phyloP scores from a whole-genome alignment of 2,329 filamentous ascomycete species.

The Pyricularia pennisetigena region DNA sequence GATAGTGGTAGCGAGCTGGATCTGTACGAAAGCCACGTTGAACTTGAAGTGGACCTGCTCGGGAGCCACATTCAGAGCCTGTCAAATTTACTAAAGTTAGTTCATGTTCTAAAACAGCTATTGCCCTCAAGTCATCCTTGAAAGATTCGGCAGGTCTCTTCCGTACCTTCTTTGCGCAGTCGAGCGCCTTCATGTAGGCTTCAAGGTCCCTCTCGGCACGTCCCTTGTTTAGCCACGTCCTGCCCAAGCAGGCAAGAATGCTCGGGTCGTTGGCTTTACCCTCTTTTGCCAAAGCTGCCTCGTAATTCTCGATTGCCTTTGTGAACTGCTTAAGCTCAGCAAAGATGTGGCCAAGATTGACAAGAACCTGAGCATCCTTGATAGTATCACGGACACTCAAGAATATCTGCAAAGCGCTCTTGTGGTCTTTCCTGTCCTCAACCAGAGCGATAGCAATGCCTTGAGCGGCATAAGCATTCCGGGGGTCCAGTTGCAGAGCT shows the following conservation, averaged over 20 bases:
- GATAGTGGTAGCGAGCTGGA: conserved; percentile 79
- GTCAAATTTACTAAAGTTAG: neutral
- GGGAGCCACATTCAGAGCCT: conserved; percentile 69
- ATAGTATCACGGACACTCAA: conserved; percentile 84
- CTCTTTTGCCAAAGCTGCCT: conserved; percentile 71
- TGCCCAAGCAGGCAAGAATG: conserved; percentile 76
- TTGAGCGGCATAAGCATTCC: conserved; percentile 93
- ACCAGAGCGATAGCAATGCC: conserved; percentile 89
- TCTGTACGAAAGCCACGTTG: conserved; percentile 96
- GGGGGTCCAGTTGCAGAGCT: conserved; percentile 84
- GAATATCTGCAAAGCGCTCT: conserved; percentile 75
- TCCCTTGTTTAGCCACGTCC: conserved; percentile 77
- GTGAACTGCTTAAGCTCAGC: conserved; percentile 82
- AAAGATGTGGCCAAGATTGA: conserved; percentile 91
- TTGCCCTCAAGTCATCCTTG: conserved; percentile 9
- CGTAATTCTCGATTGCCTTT: conserved; percentile 92
- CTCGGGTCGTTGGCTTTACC: conserved; percentile 63
- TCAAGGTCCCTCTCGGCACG: conserved; percentile 51
- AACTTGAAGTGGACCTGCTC: conserved; percentile 90
- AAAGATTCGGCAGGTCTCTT: neutral
- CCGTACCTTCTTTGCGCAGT: conserved; percentile 51
- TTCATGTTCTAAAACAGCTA: neutral
- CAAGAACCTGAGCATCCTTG: conserved; percentile 76
- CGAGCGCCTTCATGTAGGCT: conserved; percentile 45
- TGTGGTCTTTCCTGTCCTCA: conserved; percentile 87